Conservation (phyloP, 345 rosid species). For the Heritiera littoralis region DNA sequence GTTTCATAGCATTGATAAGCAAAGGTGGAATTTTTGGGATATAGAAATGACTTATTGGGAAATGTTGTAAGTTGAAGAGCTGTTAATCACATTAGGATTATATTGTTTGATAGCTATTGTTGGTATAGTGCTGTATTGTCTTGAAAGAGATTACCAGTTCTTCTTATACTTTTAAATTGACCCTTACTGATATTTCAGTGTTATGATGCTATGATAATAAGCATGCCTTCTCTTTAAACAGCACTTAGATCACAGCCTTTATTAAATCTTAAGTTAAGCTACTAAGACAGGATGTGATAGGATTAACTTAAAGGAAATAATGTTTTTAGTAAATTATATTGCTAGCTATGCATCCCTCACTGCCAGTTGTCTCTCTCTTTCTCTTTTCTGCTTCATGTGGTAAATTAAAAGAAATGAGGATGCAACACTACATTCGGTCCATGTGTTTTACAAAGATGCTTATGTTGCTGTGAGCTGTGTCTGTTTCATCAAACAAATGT, state of each 20-base stretch:
- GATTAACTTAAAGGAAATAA: neutral
- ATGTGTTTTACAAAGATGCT: neutral
- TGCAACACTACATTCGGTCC: neutral
- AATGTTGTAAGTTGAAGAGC: neutral
- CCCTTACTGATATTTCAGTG: neutral
- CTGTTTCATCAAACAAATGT: neutral
- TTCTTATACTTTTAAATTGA: neutral
- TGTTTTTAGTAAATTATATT: neutral
- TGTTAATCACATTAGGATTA: neutral
- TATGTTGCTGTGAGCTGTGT: neutral
- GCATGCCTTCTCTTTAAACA: neutral
- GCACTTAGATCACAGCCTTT: neutral
- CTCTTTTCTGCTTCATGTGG: neutral
- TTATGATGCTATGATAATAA: neutral
- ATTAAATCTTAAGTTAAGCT: neutral
- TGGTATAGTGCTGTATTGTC: conserved; percentile 7
- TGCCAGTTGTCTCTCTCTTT: neutral
- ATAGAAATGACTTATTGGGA: neutral
- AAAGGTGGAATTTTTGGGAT: neutral
- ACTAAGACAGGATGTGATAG: neutral
- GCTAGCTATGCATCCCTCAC: neutral
- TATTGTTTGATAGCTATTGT: conserved; percentile 16
- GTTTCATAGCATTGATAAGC: too few species aligned
- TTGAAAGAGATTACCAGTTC: conserved; percentile 9
- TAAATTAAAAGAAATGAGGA: neutral